Base-by-base conservation (phyloP, 176 grass and related monocot species). In the Dendrocalamus sinicus region DNA sequence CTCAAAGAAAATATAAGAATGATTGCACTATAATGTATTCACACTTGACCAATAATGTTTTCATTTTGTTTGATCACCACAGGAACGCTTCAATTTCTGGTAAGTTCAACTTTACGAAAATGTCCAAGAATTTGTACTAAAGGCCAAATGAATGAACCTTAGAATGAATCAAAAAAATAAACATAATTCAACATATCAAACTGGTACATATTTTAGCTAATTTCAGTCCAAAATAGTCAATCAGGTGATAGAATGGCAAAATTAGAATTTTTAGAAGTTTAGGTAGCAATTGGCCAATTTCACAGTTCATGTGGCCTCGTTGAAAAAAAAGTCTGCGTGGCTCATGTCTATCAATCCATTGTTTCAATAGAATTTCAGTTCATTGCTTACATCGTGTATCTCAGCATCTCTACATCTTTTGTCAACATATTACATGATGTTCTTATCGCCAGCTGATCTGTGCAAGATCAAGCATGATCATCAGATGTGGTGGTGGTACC, bases 71-170 rank as follows among this genome's bases (percentile, higher is more conserved):
- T 30, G 16, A 16, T 10, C 77, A 66, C 24, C 24, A 79, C 24
- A 35, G 6, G 50, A 79, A 47, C 5, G 13, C 67, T 80, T 80
- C 78, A 80, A 30, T 80, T 22, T 51, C 17, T 80, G 26, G 26
- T 67, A 67, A 50, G 17, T 12, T 67, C 10, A 45, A 65, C 24
- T 79, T 79, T 48, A 46, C 44, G 22, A 66, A 76, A 17, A 66
- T 80, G 26, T 22, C 26, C 44, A 80, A 50, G 24, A 65, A 66
- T 50, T 79, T 2, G 35, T 45, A 67, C 16, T 32, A 66, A 50
- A 61, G 22, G n/a, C 22, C 24, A 26, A 24, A 62, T 26, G 22
- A 60, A 78, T 41, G 8, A 62, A 53, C 8, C 50, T 66, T 79
- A 20, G 4, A 79, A 48, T 47, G 26, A 24, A 32, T 32, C 1